A percentile compares a stretch with the other conserved stretches of the same genome.
Evolutionary conservation across 805 yeast genomes (phyloP).

Genomic region (Candida bentonensis): DNA sequence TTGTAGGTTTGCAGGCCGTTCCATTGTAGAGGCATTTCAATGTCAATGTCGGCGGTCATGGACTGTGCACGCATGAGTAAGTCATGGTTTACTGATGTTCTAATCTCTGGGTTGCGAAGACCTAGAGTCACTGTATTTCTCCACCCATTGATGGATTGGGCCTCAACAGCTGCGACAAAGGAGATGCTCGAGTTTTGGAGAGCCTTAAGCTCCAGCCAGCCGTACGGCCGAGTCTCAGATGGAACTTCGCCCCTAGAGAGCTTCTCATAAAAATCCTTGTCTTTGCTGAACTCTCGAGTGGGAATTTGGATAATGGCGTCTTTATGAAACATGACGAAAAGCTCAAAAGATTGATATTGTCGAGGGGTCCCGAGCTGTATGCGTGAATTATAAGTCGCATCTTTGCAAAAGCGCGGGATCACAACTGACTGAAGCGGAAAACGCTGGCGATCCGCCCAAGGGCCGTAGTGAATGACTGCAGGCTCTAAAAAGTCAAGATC

Average conservation of each 20-base stretch:
- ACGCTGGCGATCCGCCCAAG: conserved; percentile 90
- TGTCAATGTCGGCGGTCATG: conserved; percentile 39
- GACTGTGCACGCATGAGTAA: conserved; percentile 48
- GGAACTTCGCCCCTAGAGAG: conserved; percentile 7
- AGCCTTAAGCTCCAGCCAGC: conserved; percentile 76
- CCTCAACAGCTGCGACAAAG: conserved; percentile 34
- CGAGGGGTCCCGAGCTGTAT: neutral
- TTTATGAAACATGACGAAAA: conserved; percentile 35
- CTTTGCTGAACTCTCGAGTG: conserved; percentile 72
- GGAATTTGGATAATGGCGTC: conserved; percentile 60
- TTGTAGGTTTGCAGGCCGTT: conserved; percentile 64
- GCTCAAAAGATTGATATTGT: conserved; percentile 23
- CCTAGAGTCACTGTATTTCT: conserved; percentile 32
- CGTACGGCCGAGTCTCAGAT: conserved; percentile 46
- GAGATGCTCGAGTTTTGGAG: conserved; percentile 37
- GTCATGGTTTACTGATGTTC: conserved; percentile 85
- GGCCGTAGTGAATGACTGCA: conserved; percentile 72
- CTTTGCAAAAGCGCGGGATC: conserved; percentile 44
- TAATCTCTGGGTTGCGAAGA: conserved; percentile 43
- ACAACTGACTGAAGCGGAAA: conserved; percentile 47
- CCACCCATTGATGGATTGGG: conserved; percentile 40
- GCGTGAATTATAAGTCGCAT: neutral
- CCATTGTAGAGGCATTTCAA: conserved; percentile 71
- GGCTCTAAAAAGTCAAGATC: conserved; percentile 44
- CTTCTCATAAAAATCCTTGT: conserved; percentile 27